phyloP scores from a whole-genome alignment of 495 filamentous ascomycete genomes.

The Penicillium samsonianum region DNA sequence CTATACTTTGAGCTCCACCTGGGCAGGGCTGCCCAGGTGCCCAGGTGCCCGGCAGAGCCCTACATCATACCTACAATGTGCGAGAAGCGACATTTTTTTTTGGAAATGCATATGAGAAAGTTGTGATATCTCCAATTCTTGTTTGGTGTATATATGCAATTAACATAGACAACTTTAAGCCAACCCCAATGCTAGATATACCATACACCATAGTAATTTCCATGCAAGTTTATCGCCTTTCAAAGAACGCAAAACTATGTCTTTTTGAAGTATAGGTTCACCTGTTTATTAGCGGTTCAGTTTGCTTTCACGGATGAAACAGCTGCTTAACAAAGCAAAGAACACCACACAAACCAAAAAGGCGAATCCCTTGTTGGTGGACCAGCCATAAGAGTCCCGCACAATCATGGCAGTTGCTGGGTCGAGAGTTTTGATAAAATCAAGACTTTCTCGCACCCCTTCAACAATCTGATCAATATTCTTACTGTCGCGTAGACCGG shows the following conservation, averaged over 20 bases:
- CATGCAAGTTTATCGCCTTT: slow-evolving; percentile 2
- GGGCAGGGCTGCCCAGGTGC: too few species aligned
- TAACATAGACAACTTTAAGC: neutral
- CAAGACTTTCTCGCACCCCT: slow-evolving; percentile 70
- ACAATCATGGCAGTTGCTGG: slow-evolving; percentile 62
- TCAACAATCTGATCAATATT: slow-evolving; percentile 71
- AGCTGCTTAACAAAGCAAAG: slow-evolving; percentile 48
- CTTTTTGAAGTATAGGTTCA: neutral
- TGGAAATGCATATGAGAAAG: too few species aligned
- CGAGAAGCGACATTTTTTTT: neutral
- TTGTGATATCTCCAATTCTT: too few species aligned
- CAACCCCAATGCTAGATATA: neutral
- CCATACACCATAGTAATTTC: neutral
- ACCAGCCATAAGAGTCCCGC: slow-evolving; percentile 64
- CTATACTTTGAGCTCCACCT: neutral
- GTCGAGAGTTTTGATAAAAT: slow-evolving; percentile 68
- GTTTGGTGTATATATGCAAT: neutral
- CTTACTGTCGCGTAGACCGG: slow-evolving; percentile 53
- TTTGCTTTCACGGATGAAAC: slow-evolving; percentile 47
- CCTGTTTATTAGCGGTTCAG: slow-evolving; percentile 31
- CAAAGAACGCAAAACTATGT: neutral
- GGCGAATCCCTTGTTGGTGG: slow-evolving; percentile 50
- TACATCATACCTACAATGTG: neutral
- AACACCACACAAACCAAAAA: slow-evolving; percentile 47
- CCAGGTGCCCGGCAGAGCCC: too few species aligned